These are phyloP conservation scores for Marasmius oreades DNA, from an alignment of 1,284 basidiomycete species.

Conservation along the genomic window DNA sequence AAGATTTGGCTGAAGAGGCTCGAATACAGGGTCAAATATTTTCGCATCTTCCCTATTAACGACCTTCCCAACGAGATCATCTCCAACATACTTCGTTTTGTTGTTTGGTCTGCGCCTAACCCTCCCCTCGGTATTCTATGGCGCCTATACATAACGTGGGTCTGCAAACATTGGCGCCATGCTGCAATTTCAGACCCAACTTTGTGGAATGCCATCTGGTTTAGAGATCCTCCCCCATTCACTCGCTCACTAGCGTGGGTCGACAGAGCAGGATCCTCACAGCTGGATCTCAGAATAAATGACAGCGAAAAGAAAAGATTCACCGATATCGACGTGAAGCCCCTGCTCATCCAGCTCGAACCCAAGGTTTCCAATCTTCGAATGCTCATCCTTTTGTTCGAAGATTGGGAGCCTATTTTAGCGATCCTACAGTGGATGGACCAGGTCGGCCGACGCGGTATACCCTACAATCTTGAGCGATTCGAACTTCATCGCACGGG, in stretches of 20 bases:
- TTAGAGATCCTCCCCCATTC: conserved; percentile 46
- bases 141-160: conserved; percentile 51
- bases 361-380: conserved; percentile 49
- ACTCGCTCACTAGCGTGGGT: conserved; percentile 50
- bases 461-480: conserved; percentile 34
- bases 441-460: conserved; percentile 1
- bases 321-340: conserved; percentile 38
- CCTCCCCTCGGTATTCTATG: conserved; percentile 31
- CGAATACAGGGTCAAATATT: conserved; percentile 30
- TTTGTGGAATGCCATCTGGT: conserved; percentile 62
- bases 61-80: conserved; percentile 63
- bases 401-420: conserved; percentile 47
- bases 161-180: conserved; percentile 53
- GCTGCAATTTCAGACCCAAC: conserved; percentile 43
- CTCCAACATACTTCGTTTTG: conserved; percentile 54
- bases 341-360: conserved; percentile 43
- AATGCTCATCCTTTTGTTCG: conserved; percentile 49
- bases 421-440: conserved; percentile 44
- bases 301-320: conserved; percentile 35
- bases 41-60: conserved; percentile 52
- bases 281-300: conserved; percentile 55
- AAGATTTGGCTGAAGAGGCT: conserved; percentile 26
- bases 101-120: conserved; percentile 42
- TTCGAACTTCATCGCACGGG: conserved; percentile 58
- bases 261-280: conserved; percentile 45